Conservation (phyloP, 1,139 yeast genomes). For the Kodamaea arcana region DNA sequence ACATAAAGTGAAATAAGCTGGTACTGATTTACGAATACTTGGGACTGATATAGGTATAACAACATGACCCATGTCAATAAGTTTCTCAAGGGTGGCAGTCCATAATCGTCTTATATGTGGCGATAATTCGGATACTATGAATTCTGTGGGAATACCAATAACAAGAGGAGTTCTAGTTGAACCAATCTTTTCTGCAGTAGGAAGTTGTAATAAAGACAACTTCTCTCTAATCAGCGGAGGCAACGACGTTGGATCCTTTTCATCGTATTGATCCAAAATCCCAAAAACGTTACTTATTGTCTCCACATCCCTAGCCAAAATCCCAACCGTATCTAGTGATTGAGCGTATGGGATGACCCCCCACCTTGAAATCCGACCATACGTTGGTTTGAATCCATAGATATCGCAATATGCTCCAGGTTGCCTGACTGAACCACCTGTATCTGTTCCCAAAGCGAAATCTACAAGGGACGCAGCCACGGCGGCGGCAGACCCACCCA, state of each 20-base stretch:
- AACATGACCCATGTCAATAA: conserved; percentile 51
- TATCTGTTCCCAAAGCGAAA: conserved; percentile 81
- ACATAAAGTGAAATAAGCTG: conserved; percentile 81
- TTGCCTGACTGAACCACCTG: conserved; percentile 92
- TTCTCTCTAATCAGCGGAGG: conserved; percentile 29
- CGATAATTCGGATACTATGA: conserved; percentile 54
- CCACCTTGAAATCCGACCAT: conserved; percentile 87
- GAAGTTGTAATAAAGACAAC: conserved; percentile 8
- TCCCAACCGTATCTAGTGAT: conserved; percentile 90
- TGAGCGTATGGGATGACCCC: conserved; percentile 94
- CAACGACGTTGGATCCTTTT: conserved; percentile 77
- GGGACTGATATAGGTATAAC: conserved; percentile 68
- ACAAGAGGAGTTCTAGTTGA: conserved; percentile 9
- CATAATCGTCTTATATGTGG: conserved; percentile 45
- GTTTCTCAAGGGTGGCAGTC: conserved; percentile 35
- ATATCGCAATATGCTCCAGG: conserved; percentile 89
- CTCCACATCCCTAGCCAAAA: conserved; percentile 51
- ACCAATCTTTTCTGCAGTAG: conserved; percentile 3
- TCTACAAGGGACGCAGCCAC: conserved; percentile 70
- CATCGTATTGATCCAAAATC: conserved; percentile 58
- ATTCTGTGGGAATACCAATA: conserved; percentile 73
- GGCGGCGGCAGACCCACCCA: conserved; percentile 95
- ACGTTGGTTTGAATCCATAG: conserved; percentile 86
- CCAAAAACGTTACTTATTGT: conserved; percentile 47
- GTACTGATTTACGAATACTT: conserved; percentile 60